phyloP scores from a whole-genome alignment of 805 yeast species.

The Tetrapisispora arboricola region DNA sequence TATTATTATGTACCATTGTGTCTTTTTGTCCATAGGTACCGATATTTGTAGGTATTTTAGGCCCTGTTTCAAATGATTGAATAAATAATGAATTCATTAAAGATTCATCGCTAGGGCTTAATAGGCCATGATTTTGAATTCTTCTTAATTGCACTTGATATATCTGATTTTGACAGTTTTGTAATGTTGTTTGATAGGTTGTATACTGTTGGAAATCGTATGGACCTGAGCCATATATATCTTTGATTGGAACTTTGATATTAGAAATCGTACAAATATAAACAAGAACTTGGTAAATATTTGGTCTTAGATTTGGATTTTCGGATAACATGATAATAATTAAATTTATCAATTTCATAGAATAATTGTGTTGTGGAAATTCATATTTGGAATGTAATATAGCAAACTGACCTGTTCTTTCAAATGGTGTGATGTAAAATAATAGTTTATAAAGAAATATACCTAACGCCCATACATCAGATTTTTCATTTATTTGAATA shows the following conservation, averaged over 20 bases:
- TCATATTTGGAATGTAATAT: constrained; percentile 74
- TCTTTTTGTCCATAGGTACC: background rate
- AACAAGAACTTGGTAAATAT: constrained; percentile 65
- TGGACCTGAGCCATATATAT: constrained; percentile 37
- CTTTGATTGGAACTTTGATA: constrained; percentile 40
- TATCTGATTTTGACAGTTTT: constrained; percentile 21
- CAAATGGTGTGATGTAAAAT: constrained; percentile 92
- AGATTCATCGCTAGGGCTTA: constrained; percentile 7
- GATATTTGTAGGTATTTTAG: constrained; percentile 14
- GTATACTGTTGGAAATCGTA: constrained; percentile 49
- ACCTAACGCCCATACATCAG: constrained; percentile 96
- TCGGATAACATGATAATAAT: constrained; percentile 74
- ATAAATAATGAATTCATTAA: constrained; percentile 18
- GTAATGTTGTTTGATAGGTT: constrained; percentile 34
- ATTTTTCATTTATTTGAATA: constrained; percentile 77
- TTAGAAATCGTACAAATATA: constrained; percentile 55
- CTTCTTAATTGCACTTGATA: constrained; percentile 16
- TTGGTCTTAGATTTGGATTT: constrained; percentile 75
- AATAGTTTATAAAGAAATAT: constrained; percentile 82
- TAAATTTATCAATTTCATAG: constrained; percentile 63
- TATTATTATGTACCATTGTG: background rate
- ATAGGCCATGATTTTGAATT: constrained; percentile 6
- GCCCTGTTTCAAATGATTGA: constrained; percentile 21
- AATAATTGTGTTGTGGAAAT: constrained; percentile 66
- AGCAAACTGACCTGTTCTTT: constrained; percentile 70